Evolutionary conservation across 2,329 filamentous ascomycete species (phyloP).

Genomic region (Colletotrichum cuscutae): DNA sequence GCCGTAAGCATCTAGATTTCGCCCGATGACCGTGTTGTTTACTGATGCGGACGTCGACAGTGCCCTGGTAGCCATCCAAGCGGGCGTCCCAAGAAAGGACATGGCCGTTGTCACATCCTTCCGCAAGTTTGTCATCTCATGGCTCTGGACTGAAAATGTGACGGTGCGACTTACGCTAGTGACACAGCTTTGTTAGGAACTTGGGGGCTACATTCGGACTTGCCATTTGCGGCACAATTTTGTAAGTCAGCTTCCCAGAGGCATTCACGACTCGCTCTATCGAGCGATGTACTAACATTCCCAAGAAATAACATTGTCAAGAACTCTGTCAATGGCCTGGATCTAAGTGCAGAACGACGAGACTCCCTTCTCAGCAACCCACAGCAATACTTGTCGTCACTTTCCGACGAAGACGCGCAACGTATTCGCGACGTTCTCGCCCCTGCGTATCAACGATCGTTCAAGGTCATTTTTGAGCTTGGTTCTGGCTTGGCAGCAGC

Average conservation of each 20-base stretch:
- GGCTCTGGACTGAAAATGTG: background rate
- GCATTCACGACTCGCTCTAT: too few relatives aligned
- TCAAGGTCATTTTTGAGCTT: slow-evolving; percentile 51
- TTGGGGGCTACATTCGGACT: slow-evolving; percentile 51
- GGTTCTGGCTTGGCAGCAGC: slow-evolving; percentile 47
- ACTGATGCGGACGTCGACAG: slow-evolving; percentile 37
- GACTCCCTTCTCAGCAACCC: slow-evolving; percentile 46
- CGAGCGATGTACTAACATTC: background rate
- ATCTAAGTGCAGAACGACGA: slow-evolving; percentile 36
- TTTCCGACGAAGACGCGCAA: slow-evolving; percentile 43
- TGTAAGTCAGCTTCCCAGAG: slow-evolving; percentile 40
- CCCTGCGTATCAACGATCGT: slow-evolving; percentile 49
- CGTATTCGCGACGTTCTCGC: slow-evolving; percentile 44
- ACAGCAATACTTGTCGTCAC: slow-evolving; percentile 42
- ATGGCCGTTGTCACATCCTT: slow-evolving; percentile 58
- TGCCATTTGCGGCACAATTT: slow-evolving; percentile 50
- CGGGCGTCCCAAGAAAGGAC: slow-evolving; percentile 61
- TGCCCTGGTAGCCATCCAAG: slow-evolving; percentile 63
- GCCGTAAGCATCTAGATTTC: slow-evolving; percentile 46
- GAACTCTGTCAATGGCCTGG: slow-evolving; percentile 41
- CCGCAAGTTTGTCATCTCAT: slow-evolving; percentile 46
- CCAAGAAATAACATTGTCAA: slow-evolving; percentile 51
- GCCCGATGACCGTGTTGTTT: background rate
- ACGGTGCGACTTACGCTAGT: fast-evolving
- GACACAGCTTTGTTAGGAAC: slow-evolving; percentile 50